These are phyloP conservation scores for Globisporangium viniferum DNA, from an alignment of 352 stramenopile species.

Conservation along the genomic window DNA sequence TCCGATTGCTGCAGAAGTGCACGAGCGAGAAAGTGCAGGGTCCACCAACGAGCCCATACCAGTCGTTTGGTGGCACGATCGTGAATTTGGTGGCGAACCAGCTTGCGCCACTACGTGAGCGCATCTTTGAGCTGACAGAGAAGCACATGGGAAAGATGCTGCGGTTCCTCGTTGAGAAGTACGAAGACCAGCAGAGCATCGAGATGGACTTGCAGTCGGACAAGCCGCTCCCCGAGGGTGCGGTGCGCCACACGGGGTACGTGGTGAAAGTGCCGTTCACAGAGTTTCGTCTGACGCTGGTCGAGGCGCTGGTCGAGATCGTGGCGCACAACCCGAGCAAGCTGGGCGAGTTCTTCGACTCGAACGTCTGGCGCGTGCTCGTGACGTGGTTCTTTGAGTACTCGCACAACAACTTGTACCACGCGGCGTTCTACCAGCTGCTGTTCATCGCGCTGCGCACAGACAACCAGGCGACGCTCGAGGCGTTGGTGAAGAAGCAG, in stretches of 20 bases:
- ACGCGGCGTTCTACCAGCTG: constrained; percentile 87
- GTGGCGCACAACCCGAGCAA: constrained; percentile 73
- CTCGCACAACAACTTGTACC: constrained; percentile 90
- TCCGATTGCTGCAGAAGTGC: constrained; percentile 74
- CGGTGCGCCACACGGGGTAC: constrained; percentile 84
- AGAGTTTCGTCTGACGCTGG: constrained; percentile 81
- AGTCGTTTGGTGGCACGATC: constrained; percentile 81
- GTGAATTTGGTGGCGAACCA: constrained; percentile 86
- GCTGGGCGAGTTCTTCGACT: constrained; percentile 71
- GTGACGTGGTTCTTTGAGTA: constrained; percentile 91
- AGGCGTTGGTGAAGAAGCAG: constrained; percentile 86
- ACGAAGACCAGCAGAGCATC: constrained; percentile 80
- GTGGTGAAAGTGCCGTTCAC: constrained; percentile 89
- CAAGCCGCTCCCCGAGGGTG: constrained; percentile 53
- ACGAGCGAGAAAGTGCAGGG: constrained; percentile 73
- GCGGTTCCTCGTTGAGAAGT: constrained; percentile 70
- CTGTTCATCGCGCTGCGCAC: constrained; percentile 86
- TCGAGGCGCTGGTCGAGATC: constrained; percentile 84
- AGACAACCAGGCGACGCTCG: constrained; percentile 75
- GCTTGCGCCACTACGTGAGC: constrained; percentile 55
- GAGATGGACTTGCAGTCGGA: constrained; percentile 59
- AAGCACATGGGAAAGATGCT: constrained; percentile 66
- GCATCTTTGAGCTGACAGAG: constrained; percentile 72
- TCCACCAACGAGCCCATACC: constrained; percentile 77
- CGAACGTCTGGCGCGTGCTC: constrained; percentile 85